Conservation (phyloP, 106 monocot species). For the Acorus gramineus region DNA sequence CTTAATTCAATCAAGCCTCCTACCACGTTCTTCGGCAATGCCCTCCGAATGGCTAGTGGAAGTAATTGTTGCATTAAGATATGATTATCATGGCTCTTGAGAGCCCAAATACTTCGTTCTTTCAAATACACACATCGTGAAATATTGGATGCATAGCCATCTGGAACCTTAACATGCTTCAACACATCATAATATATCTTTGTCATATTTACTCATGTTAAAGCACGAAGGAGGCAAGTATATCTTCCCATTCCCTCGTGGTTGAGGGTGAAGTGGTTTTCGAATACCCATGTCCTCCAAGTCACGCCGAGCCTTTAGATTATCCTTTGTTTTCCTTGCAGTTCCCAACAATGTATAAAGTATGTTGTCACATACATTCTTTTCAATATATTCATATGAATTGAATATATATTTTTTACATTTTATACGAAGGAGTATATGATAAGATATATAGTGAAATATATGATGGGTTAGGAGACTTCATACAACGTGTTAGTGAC, state of each 20-base stretch:
- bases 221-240: background rate
- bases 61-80: slow-evolving; percentile 1
- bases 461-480: no score
- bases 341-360: no score
- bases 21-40: background rate
- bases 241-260: background rate
- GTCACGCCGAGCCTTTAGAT: background rate
- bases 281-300: background rate
- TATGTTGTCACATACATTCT: no score
- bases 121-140: background rate
- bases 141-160: background rate
- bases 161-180: background rate
- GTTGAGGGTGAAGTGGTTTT: background rate
- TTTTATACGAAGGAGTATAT: no score
- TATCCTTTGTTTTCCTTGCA: no score
- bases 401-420: no score
- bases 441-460: no score
- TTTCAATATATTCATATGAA: no score
- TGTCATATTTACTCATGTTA: background rate
- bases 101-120: background rate
- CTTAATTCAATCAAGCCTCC: background rate
- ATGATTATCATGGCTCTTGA: slow-evolving; percentile 4
- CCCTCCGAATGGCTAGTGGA: background rate
- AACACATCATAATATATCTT: background rate
- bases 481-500: no score